Evolutionary conservation across 257 asterid genomes (phyloP).

Genomic region (Hygrophila difformis): DNA sequence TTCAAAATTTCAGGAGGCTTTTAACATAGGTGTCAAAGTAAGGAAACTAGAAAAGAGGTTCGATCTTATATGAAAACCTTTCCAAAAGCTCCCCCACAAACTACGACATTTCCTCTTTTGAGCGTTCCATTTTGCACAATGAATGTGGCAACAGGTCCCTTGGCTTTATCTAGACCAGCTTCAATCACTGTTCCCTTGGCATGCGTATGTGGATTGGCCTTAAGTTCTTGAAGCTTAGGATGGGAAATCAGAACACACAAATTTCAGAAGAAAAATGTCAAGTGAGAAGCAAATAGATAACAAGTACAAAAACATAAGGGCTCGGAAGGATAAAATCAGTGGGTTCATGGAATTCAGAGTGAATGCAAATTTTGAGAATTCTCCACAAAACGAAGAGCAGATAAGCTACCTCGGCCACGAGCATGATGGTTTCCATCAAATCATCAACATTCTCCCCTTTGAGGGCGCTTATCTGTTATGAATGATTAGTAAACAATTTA

Average conservation of each 20-base stretch:
- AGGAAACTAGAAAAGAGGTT: slow-evolving; percentile 6
- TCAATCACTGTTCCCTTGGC: slow-evolving; percentile 96
- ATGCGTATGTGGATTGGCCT: slow-evolving; percentile 91
- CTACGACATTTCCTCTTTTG: slow-evolving; percentile 72
- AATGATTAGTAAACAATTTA: slow-evolving; percentile 17
- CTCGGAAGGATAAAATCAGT: background rate
- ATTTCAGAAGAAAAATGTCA: slow-evolving; percentile 20
- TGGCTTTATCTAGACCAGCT: slow-evolving; percentile 95
- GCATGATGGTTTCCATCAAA: slow-evolving; percentile 91
- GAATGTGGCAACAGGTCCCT: slow-evolving; percentile 88
- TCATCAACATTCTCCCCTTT: slow-evolving; percentile 93
- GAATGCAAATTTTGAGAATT: slow-evolving; percentile 9
- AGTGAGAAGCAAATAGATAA: background rate
- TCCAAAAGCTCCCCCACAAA: slow-evolving; percentile 96
- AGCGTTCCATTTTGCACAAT: slow-evolving; percentile 96
- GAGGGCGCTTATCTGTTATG: slow-evolving; percentile 87
- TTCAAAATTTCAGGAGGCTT: slow-evolving; percentile 16
- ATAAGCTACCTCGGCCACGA: slow-evolving; percentile 84
- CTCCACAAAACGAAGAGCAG: background rate
- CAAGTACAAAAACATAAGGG: background rate
- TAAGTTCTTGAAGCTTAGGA: slow-evolving; percentile 76
- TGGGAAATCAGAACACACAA: background rate
- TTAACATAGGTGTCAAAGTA: slow-evolving; percentile 14
- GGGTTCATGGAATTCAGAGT: slow-evolving; percentile 18
- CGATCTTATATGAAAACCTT: slow-evolving; percentile 56